These are phyloP conservation scores for Trichoderma hamatum DNA, from an alignment of 2,329 filamentous ascomycete genomes.

Conservation along the genomic window DNA sequence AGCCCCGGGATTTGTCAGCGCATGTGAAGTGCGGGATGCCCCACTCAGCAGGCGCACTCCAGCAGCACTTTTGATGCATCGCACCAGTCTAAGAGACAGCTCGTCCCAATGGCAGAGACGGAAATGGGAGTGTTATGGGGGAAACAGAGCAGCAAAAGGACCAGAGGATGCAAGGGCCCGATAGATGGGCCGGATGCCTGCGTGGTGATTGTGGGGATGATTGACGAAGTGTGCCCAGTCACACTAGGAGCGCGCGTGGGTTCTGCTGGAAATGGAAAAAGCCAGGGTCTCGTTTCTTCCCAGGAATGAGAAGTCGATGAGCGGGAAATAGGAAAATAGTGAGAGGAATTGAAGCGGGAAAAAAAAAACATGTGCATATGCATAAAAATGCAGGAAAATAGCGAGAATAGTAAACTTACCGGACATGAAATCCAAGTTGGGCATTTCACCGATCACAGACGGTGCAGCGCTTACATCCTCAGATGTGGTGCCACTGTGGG, in stretches of 20 bases:
- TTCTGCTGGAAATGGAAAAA: constrained; percentile 19
- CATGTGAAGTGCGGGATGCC: constrained; percentile 30
- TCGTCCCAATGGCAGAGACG: constrained; percentile 18
- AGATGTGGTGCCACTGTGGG: constrained; percentile 40
- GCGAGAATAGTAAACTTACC: constrained; percentile 44
- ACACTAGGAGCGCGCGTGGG: constrained; percentile 14
- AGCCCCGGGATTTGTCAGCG: constrained; percentile 50
- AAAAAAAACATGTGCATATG: neutral
- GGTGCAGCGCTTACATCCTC: constrained; percentile 46
- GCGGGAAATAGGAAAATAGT: neutral
- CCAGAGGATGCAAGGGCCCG: constrained; percentile 13
- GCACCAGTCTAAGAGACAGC: constrained; percentile 19
- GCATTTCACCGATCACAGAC: constrained; percentile 51
- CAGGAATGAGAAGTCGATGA: constrained; percentile 2
- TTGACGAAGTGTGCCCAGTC: constrained; percentile 10
- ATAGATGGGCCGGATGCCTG: constrained; percentile 6
- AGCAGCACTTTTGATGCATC: constrained; percentile 34
- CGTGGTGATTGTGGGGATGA: constrained; percentile 18
- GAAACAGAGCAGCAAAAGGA: constrained; percentile 17
- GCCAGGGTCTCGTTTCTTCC: neutral
- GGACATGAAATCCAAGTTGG: constrained; percentile 54
- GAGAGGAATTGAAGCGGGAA: neutral
- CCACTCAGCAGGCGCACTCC: constrained; percentile 29
- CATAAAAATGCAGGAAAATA: constrained; percentile 20
- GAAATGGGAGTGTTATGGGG: constrained; percentile 15